Evolutionary conservation across 176 grass and related monocot genomes (phyloP).

Genomic region (Saccharum spontaneum): DNA sequence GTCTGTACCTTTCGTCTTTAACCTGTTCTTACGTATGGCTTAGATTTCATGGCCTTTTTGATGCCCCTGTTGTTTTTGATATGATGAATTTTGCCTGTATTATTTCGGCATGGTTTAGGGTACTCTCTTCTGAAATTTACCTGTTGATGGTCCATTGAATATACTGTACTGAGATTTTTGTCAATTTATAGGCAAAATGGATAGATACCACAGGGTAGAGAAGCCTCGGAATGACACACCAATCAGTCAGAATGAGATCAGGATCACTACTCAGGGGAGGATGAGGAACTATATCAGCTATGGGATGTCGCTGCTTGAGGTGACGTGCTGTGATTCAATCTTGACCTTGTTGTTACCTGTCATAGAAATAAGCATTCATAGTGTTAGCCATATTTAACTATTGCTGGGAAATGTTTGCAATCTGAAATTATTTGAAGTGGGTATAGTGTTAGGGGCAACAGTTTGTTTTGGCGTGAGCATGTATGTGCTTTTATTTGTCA

Average conservation of each 20-base stretch:
- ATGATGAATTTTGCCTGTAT: neutral
- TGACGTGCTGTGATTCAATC: neutral
- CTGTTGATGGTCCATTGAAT: neutral
- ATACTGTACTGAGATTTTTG: neutral
- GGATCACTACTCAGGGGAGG: conserved; percentile 60
- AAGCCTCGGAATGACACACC: conserved; percentile 49
- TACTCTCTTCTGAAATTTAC: neutral
- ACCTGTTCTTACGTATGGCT: neutral
- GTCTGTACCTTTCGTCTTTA: neutral
- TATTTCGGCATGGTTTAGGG: neutral
- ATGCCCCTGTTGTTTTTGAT: neutral
- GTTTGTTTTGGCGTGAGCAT: neutral
- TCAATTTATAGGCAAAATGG: conserved; percentile 34
- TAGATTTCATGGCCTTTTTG: neutral
- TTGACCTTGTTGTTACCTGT: neutral
- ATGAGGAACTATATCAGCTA: conserved; percentile 69
- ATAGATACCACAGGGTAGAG: conserved; percentile 65
- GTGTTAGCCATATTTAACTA: neutral
- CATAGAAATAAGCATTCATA: neutral
- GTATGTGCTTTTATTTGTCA: neutral
- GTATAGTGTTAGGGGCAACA: neutral
- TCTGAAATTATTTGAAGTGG: neutral
- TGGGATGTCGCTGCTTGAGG: conserved; percentile 58
- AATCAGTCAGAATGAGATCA: conserved; percentile 61
- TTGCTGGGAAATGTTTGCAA: neutral